A percentile compares a stretch with the other conserved stretches of the same genome.
phyloP scores from a whole-genome alignment of 2,329 filamentous ascomycete genomes.

The Exophiala sp. region DNA sequence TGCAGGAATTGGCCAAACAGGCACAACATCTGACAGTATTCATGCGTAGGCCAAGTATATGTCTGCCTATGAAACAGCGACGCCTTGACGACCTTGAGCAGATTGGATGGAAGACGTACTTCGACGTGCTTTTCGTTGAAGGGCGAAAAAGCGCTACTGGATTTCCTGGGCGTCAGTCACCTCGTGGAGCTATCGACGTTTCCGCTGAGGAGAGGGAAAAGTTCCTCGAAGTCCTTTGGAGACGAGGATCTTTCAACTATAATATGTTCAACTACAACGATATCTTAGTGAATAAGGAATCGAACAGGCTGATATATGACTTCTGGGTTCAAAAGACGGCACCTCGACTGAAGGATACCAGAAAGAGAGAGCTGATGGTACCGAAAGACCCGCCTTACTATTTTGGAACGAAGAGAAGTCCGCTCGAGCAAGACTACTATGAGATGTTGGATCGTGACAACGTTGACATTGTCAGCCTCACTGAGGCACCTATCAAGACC shows the following conservation, averaged over 20 bases:
- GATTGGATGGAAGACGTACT: constrained; percentile 46
- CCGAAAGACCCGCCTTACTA: constrained; percentile 52
- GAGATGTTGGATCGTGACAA: constrained; percentile 47
- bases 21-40: constrained; percentile 51
- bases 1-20: constrained; percentile 56
- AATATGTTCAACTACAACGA: constrained; percentile 52
- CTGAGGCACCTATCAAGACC: constrained; percentile 31
- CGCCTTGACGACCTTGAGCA: constrained; percentile 48
- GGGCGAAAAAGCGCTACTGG: constrained; percentile 43
- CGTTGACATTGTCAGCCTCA: constrained; percentile 46
- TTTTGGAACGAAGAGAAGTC: constrained; percentile 52
- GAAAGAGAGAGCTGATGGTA: constrained; percentile 51
- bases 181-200: constrained; percentile 59
- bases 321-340: constrained; percentile 56
- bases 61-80: constrained; percentile 57
- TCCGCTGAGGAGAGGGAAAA: constrained; percentile 40
- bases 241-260: constrained; percentile 52
- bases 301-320: constrained; percentile 52
- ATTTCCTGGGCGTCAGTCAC: constrained; percentile 51
- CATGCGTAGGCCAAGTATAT: constrained; percentile 64
- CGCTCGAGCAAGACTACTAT: constrained; percentile 50
- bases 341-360: constrained; percentile 49
- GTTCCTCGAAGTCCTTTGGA: constrained; percentile 49
- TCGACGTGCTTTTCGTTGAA: neutral
- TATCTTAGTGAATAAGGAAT: constrained; percentile 41